Conservation (phyloP, 2,329 filamentous ascomycete genomes). For the Penicillium hesseltinei region DNA sequence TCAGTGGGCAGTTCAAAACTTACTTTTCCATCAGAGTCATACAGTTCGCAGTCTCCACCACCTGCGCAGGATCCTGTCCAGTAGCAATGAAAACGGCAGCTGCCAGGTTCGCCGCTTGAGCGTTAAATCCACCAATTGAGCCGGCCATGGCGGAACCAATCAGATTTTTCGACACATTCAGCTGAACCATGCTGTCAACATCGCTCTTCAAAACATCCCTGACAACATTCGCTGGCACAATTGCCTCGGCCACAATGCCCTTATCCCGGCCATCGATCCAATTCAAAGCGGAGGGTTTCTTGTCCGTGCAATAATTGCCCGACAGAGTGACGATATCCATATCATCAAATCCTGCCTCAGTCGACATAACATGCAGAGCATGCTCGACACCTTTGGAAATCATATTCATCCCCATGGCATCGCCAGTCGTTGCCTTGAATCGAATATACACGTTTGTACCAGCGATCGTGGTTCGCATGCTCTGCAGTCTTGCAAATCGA, state of each 20-base stretch:
- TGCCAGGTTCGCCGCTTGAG: background rate
- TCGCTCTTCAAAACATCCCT: background rate
- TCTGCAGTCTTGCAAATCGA: accelerated
- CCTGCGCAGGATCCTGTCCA: background rate
- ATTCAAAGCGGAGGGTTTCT: background rate
- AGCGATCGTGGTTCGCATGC: background rate
- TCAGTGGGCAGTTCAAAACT: background rate
- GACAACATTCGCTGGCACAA: background rate
- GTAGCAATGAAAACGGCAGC: background rate
- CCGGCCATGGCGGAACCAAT: background rate
- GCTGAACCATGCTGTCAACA: background rate
- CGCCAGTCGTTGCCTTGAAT: background rate
- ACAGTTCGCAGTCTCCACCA: background rate
- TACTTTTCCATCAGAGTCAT: background rate
- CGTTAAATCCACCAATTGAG: background rate
- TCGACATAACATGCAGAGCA: background rate
- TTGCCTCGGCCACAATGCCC: background rate
- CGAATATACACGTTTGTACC: background rate
- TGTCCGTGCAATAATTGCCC: background rate
- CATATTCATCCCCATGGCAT: background rate
- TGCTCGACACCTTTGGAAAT: background rate
- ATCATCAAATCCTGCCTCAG: background rate
- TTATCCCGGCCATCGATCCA: background rate
- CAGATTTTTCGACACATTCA: background rate
- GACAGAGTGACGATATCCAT: background rate